phyloP scores from a whole-genome alignment of 305 asterid genomes.

The Rubia peregrina region DNA sequence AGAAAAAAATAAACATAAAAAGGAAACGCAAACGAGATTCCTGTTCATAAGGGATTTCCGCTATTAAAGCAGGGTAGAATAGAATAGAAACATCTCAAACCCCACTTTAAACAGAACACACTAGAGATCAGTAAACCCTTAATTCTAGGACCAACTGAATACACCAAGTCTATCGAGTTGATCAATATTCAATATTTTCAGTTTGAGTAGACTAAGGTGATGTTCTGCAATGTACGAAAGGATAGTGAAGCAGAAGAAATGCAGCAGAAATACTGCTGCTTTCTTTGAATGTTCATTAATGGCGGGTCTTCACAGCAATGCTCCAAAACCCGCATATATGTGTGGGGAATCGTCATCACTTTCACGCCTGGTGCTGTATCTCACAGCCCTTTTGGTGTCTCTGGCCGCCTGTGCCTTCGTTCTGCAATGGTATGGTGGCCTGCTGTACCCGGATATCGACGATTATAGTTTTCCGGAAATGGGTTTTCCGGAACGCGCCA shows the following conservation, averaged over 20 bases:
- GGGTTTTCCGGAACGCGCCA: conserved; percentile 6
- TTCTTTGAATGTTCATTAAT: not conserved
- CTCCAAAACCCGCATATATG: not conserved
- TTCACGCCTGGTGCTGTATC: conserved; percentile 21
- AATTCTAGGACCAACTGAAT: no score
- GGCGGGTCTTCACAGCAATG: not conserved
- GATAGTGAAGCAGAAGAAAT: not conserved
- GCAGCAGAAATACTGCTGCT: not conserved
- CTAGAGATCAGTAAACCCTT: not conserved
- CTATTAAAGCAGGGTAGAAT: not conserved
- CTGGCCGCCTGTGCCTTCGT: conserved; percentile 30
- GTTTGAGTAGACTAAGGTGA: no score
- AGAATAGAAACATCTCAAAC: not conserved
- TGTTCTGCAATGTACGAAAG: not conserved
- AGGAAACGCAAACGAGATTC: not conserved
- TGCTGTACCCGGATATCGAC: conserved; percentile 20
- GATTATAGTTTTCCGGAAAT: conserved; percentile 10
- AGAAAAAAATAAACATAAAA: not conserved
- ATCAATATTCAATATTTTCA: no score
- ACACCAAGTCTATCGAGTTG: no score
- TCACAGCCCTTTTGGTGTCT: conserved; percentile 21
- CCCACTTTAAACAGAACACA: not conserved
- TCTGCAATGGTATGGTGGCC: conserved; percentile 33
- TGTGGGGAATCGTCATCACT: not conserved
- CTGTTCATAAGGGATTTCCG: not conserved